A percentile compares a stretch with the other conserved stretches of the same genome.
Evolutionary conservation across 1,284 basidiomycete species (phyloP).

Genomic region (Sporisorium sorghi): DNA sequence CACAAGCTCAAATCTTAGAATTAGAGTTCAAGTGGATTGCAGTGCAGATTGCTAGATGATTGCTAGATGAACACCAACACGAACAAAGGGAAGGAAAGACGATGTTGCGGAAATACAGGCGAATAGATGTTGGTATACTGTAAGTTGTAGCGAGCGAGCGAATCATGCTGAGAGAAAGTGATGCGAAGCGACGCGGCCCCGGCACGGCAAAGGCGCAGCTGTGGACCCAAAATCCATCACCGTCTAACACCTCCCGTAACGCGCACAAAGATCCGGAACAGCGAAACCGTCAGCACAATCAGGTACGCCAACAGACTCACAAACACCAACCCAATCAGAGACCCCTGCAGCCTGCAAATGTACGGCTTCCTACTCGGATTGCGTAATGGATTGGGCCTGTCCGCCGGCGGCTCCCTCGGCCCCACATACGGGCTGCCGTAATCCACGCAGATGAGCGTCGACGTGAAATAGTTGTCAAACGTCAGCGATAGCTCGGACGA

Average conservation of each 20-base stretch:
- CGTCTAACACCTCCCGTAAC: slow-evolving; percentile 41
- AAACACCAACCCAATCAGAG: slow-evolving; percentile 72
- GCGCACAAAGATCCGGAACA: slow-evolving; percentile 62
- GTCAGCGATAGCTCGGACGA: slow-evolving; percentile 86
- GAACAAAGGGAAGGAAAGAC: not conserved
- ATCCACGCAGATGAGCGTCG: slow-evolving; percentile 77
- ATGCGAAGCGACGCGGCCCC: slow-evolving; percentile 5
- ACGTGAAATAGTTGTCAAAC: slow-evolving; percentile 92
- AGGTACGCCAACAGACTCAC: slow-evolving; percentile 70
- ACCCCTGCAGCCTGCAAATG: slow-evolving; percentile 73
- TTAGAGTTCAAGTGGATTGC: not conserved
- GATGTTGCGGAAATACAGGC: not conserved
- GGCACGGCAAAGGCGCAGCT: not conserved
- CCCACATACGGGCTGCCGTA: slow-evolving; percentile 71
- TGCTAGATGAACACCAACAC: too few species aligned
- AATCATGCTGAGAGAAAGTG: not conserved
- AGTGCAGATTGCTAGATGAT: not conserved
- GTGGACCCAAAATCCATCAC: not conserved
- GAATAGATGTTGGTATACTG: not conserved
- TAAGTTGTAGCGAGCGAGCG: not conserved
- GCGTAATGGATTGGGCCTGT: slow-evolving; percentile 51
- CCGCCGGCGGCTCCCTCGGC: slow-evolving; percentile 72
- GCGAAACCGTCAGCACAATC: slow-evolving; percentile 61
- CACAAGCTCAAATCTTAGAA: not conserved
- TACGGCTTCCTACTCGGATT: slow-evolving; percentile 70